These are phyloP conservation scores for Chalciporus piperatus DNA, from an alignment of 768 basidiomycete species.

Conservation along the genomic window DNA sequence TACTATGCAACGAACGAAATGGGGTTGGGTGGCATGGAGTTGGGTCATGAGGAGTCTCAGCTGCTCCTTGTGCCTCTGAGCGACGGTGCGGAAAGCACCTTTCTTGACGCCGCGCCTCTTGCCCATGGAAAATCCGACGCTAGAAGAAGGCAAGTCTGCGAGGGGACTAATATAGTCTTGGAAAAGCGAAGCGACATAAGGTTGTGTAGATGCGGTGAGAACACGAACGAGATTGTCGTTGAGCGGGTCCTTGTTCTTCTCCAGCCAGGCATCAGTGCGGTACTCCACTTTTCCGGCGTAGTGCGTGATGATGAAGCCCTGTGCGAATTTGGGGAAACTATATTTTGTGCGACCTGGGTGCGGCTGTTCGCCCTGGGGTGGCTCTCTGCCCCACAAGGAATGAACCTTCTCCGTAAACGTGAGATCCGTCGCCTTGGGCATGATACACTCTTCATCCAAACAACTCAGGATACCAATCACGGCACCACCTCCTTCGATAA, in stretches of 20 bases:
- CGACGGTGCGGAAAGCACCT: constrained; percentile 95
- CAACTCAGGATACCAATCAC: constrained; percentile 88
- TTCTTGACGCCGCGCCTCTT: constrained; percentile 85
- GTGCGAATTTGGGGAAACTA: constrained; percentile 81
- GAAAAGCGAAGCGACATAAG: constrained; percentile 81
- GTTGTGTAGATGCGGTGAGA: constrained; percentile 76
- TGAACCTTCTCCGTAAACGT: constrained; percentile 95
- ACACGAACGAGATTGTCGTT: constrained; percentile 94
- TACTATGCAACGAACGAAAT: constrained; percentile 98
- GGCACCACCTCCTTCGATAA: constrained; percentile 77
- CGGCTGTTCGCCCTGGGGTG: constrained; percentile 40
- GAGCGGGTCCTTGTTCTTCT: constrained; percentile 99
- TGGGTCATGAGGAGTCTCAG: constrained; percentile 88
- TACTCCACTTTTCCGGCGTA: constrained; percentile 98
- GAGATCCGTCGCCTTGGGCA: constrained; percentile 96
- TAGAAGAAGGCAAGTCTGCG: constrained; percentile 31
- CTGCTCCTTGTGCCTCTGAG: constrained; percentile 94
- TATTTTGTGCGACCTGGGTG: constrained; percentile 86
- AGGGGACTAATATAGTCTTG: constrained; percentile 66
- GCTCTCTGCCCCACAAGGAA: constrained; percentile 59
- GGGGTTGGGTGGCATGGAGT: constrained; percentile 90
- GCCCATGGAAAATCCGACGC: constrained; percentile 37
- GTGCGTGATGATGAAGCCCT: constrained; percentile 93
- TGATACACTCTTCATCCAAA: constrained; percentile 98
- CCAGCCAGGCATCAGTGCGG: constrained; percentile 92